Evolutionary conservation across 108 stramenopile genomes (phyloP).

Genomic region (Aureococcus anophagefferens): DNA sequence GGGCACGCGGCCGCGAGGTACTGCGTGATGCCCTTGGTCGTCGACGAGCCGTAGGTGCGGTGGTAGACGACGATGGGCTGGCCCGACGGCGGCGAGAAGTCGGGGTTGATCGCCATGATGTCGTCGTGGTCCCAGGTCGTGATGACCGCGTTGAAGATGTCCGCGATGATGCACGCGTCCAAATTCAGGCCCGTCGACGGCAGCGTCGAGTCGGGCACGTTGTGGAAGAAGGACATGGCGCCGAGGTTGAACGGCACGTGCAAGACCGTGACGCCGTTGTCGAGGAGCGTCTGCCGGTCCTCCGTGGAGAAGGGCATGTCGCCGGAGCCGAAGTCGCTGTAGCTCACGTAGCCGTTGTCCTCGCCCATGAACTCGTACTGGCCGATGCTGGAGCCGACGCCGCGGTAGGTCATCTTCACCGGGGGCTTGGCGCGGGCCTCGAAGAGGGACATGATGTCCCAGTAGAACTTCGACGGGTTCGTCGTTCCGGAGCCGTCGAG

Average conservation of each 20-base stretch:
- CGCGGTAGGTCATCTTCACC: constrained; percentile 66
- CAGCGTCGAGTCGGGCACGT: constrained; percentile 31
- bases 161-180: too few relatives aligned
- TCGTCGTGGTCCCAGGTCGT: too few relatives aligned
- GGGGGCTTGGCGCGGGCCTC: constrained; percentile 49
- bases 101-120: too few relatives aligned
- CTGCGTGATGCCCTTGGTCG: constrained; percentile 49
- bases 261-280: constrained; percentile 35
- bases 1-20: constrained; percentile 45
- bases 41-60: constrained; percentile 56
- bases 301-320: constrained; percentile 60
- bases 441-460: constrained; percentile 58
- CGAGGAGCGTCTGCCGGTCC: constrained; percentile 16
- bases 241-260: constrained; percentile 65
- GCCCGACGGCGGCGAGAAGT: constrained; percentile 8
- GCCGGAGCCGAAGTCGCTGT: constrained; percentile 63
- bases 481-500: constrained; percentile 74
- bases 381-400: constrained; percentile 63
- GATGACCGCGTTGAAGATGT: constrained; percentile 37
- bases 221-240: constrained; percentile 64
- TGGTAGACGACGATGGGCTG: constrained; percentile 54
- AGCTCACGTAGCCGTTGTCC: constrained; percentile 24
- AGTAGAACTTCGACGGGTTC: constrained; percentile 72
- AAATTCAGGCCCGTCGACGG: background rate
- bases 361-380: constrained; percentile 60